Evolutionary conservation across 129 eudicot species (phyloP), one percentile per base, ranked within the genome.

Genomic region (Smallanthus sonchifolius): DNA sequence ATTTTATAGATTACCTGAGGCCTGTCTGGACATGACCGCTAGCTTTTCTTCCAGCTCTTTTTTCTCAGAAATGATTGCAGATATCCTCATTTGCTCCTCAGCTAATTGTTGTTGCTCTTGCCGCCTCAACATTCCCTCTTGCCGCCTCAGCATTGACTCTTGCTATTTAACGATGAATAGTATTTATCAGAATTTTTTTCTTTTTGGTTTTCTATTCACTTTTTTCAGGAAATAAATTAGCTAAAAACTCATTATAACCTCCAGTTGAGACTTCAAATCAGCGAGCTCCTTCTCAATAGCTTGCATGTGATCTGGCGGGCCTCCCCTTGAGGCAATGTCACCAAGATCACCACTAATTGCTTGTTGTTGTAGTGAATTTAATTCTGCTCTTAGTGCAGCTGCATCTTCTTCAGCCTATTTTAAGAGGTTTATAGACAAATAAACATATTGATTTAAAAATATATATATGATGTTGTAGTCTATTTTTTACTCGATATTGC

Each of bases 391-490:
- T 55, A 94, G 55, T 65, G 96, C 79, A 68, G 97, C 91, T 44
- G 99, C 96, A 85, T 91, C 99, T 83, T 94, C 97, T 79, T 94
- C 97, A 3, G 97, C 97, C 99, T 94, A 79, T 67, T 47, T 57
- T 37, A 81, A 81, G 40, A 72, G 35, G 49, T 55, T 38, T 68
- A 67, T 55, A 57, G 37, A 45, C 75, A 76, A 61, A 77, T 70
- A 51, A 37, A 81, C 55, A 36, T 56, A 57, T 39, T 36, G 34
- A 32, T 16, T 4, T 34, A 24, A 19, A 35, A 7, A 43, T 14
- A 10, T 17, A 64, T 34, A 17, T 55, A 34, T 40, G 42, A 60
- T n/a, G 38, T 32, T 2, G 35, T 28, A 61, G 75, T 17, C 7
- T 30, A 51, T 62, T 51, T 54, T 83, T 69, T 83, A 94, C 99